Conservation (phyloP, 2,329 filamentous ascomycete genomes). For the Corinectria fuckeliana region DNA sequence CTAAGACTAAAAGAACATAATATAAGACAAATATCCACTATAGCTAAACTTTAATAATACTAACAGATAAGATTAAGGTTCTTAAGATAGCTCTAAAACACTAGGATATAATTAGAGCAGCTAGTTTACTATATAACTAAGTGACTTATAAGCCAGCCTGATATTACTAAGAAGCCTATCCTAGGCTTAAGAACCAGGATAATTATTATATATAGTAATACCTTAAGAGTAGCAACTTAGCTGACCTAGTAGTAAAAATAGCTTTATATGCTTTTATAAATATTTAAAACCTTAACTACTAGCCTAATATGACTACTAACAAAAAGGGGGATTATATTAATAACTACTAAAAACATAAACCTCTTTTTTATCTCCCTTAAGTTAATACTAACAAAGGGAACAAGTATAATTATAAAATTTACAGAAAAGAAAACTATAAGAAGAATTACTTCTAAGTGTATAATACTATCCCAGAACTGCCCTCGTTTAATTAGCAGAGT, state of each 20-base stretch:
- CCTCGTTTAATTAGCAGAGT: background rate
- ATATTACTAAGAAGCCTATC: background rate
- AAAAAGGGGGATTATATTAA: conserved; percentile 6
- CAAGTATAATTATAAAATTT: conserved; percentile 3
- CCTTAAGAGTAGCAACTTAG: background rate
- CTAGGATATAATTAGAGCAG: background rate
- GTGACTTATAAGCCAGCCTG: background rate
- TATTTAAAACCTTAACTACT: conserved; percentile 4
- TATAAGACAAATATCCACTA: background rate
- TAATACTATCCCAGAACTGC: conserved; percentile 10
- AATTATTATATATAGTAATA: background rate
- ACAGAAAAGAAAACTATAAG: background rate
- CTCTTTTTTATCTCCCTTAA: background rate
- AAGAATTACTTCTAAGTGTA: conserved; percentile 1
- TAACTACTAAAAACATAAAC: background rate
- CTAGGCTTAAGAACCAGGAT: background rate
- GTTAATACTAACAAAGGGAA: background rate
- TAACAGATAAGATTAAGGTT: background rate
- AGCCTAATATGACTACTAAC: conserved; percentile 3
- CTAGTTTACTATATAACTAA: background rate
- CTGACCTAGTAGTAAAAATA: conserved; percentile 28
- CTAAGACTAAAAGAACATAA: background rate
- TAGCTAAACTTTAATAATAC: background rate
- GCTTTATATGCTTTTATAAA: conserved; percentile 13
- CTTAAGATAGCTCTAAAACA: background rate